Evolutionary conservation across 768 basidiomycete species (phyloP).

Genomic region (Leccinum longicurvipes): DNA sequence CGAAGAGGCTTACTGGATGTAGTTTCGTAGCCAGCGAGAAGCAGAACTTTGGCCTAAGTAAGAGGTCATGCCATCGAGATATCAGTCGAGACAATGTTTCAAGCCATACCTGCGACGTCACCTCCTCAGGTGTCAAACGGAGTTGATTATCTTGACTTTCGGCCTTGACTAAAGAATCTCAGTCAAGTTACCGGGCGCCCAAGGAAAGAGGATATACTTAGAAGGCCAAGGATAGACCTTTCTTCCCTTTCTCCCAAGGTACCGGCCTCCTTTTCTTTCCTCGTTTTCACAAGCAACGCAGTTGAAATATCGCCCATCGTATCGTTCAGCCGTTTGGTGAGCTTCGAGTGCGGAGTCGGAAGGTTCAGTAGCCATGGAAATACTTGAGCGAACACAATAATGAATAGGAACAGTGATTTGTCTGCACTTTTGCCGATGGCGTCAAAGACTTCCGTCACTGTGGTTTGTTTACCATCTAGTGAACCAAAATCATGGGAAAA

Average conservation of each 20-base stretch:
- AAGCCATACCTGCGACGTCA: constrained; percentile 31
- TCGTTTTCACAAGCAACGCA: constrained; percentile 30
- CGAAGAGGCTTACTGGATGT: constrained; percentile 31
- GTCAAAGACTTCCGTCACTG: constrained; percentile 28
- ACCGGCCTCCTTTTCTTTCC: constrained; percentile 32
- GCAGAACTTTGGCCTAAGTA: constrained; percentile 35
- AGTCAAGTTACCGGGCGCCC: neutral
- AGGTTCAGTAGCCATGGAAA: constrained; percentile 33
- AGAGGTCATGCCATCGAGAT: neutral
- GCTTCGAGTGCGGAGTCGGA: constrained; percentile 28
- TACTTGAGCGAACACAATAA: constrained; percentile 25
- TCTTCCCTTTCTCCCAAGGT: constrained; percentile 30
- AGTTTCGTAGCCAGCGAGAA: constrained; percentile 40
- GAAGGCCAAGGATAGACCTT: constrained; percentile 37
- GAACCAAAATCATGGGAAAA: constrained; percentile 45
- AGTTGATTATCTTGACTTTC: constrained; percentile 29
- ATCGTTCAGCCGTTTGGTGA: constrained; percentile 25
- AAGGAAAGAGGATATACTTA: constrained; percentile 24
- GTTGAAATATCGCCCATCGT: constrained; percentile 34
- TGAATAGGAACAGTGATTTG: neutral
- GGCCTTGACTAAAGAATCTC: constrained; percentile 33
- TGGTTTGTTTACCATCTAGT: constrained; percentile 33
- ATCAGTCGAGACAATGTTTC: neutral
- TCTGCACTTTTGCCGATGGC: constrained; percentile 13
- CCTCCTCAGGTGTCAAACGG: constrained; percentile 39